A percentile compares a stretch with the other conserved stretches of the same genome.
Evolutionary conservation across 306 rosid genomes (phyloP).

Genomic region (Begonia loranthoides): DNA sequence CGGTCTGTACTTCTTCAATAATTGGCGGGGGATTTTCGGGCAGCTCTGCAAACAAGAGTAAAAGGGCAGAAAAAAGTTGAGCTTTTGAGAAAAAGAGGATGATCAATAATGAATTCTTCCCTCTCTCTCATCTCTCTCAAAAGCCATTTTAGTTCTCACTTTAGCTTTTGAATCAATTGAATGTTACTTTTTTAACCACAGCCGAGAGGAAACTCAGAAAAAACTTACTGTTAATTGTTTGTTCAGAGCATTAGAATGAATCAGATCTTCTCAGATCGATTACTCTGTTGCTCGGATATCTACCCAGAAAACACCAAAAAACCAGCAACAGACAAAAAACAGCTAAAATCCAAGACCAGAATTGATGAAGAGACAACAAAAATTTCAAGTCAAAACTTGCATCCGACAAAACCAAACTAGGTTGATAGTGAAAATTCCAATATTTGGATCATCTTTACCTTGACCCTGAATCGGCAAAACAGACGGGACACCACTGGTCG

Average conservation of each 20-base stretch:
- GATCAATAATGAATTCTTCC: not conserved
- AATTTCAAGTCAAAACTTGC: conserved; percentile 18
- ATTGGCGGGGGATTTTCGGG: conserved; percentile 27
- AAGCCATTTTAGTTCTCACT: conserved; percentile 18
- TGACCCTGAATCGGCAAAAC: conserved; percentile 31
- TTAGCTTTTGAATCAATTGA: conserved; percentile 26
- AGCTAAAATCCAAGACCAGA: conserved; percentile 22
- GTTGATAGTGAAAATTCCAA: conserved; percentile 7
- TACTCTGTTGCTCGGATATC: not conserved
- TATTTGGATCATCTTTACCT: conserved; percentile 31
- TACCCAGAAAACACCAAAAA: conserved; percentile 24
- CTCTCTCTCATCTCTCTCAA: conserved; percentile 20
- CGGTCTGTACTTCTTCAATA: conserved; percentile 35
- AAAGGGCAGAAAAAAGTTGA: conserved; percentile 2
- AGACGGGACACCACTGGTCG: conserved; percentile 24
- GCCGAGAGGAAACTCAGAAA: not conserved
- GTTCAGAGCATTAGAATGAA: not conserved
- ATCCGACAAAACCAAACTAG: conserved; percentile 27
- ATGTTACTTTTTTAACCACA: not conserved
- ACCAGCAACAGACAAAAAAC: conserved; percentile 64
- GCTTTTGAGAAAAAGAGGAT: not conserved
- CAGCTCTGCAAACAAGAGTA: conserved; percentile 19
- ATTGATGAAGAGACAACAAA: not conserved
- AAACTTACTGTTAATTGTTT: not conserved
- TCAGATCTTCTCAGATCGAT: no score